Evolutionary conservation across 208 protist species (phyloP).

Genomic region (Leishmania amazonensis): DNA sequence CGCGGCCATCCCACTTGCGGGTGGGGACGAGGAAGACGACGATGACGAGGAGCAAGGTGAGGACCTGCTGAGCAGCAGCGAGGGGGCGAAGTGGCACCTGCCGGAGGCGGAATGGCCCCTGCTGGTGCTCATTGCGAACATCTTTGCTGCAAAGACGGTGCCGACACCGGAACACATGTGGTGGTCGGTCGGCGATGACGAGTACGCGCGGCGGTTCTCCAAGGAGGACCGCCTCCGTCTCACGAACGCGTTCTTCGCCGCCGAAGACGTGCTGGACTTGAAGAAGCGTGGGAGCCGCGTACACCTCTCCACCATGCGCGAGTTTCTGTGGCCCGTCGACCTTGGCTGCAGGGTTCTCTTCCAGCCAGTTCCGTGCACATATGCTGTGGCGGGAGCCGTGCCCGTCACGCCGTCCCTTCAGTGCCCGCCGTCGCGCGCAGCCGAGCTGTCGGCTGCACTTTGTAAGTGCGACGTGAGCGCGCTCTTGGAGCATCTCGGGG

Average conservation of each 20-base stretch:
- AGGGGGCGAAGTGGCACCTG: slow-evolving; percentile 80
- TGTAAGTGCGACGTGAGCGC: neutral
- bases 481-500: slow-evolving; percentile 36
- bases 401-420: slow-evolving; percentile 16
- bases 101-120: slow-evolving; percentile 66
- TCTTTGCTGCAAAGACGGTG: slow-evolving; percentile 43
- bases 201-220: slow-evolving; percentile 58
- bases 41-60: slow-evolving; percentile 33
- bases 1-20: neutral
- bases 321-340: slow-evolving; percentile 34
- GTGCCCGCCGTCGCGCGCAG: neutral
- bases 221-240: slow-evolving; percentile 39
- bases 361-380: slow-evolving; percentile 64
- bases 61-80: slow-evolving; percentile 41
- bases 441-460: slow-evolving; percentile 11
- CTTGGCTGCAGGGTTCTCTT: slow-evolving; percentile 61
- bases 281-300: slow-evolving; percentile 36
- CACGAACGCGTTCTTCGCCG: slow-evolving; percentile 56
- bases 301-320: slow-evolving; percentile 55
- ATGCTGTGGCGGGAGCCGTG: slow-evolving; percentile 13
- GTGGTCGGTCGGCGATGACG: slow-evolving; percentile 70
- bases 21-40: slow-evolving; percentile 21
- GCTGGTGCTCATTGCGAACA: slow-evolving; percentile 57
- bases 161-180: slow-evolving; percentile 67
- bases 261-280: slow-evolving; percentile 25